Conservation (phyloP, 2,329 filamentous ascomycete genomes). For the Fusarium pseudonygamai region DNA sequence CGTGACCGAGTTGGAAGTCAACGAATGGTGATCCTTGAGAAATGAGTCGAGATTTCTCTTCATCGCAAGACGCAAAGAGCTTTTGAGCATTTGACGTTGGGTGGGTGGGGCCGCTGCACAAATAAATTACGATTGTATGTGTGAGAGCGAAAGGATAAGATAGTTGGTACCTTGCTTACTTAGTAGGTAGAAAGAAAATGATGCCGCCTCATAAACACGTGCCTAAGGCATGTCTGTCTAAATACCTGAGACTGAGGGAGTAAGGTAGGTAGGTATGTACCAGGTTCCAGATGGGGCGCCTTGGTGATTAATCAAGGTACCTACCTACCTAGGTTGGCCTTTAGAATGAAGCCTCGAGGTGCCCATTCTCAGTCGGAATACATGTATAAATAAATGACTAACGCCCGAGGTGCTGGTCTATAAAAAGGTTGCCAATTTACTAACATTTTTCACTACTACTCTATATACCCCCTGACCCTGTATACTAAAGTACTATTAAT, state of each 20-base stretch:
- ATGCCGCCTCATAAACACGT: neutral
- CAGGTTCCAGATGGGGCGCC: neutral
- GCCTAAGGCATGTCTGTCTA: no score
- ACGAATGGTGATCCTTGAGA: constrained; percentile 34
- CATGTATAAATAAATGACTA: neutral
- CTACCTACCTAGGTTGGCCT: neutral
- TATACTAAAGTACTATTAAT: no score
- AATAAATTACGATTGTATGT: neutral
- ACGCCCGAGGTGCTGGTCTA: neutral
- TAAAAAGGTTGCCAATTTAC: neutral
- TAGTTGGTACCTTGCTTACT: no score
- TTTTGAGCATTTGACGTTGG: neutral
- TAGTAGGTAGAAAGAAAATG: neutral
- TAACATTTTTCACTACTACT: no score
- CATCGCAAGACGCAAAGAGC: constrained; percentile 41
- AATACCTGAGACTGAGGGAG: neutral
- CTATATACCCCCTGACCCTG: no score
- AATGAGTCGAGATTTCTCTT: constrained; percentile 48
- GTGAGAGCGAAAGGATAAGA: neutral
- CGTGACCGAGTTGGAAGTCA: neutral
- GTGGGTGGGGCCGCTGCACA: neutral
- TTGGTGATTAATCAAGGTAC: constrained; percentile 16
- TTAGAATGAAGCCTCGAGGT: neutral
- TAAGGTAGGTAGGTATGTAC: no score
- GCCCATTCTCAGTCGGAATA: constrained; percentile 7